These are phyloP conservation scores for Stereum hirsutum DNA, from an alignment of 1,284 basidiomycete genomes.

Conservation along the genomic window DNA sequence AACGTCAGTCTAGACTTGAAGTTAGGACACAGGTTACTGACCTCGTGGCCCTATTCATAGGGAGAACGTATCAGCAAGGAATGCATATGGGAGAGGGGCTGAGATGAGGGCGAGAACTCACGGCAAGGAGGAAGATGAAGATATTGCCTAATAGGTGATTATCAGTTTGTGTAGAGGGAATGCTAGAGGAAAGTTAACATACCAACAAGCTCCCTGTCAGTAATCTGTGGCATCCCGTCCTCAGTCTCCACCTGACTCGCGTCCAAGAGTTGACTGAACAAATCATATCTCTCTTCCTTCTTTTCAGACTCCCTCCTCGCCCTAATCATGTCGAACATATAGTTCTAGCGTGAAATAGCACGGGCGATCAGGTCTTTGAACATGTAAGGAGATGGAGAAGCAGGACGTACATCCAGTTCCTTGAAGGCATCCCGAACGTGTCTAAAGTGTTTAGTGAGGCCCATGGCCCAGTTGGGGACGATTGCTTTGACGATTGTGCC, in stretches of 20 bases:
- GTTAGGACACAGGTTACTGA: conserved; percentile 13
- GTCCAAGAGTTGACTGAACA: conserved; percentile 45
- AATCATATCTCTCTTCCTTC: conserved; percentile 37
- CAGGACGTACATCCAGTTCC: conserved; percentile 34
- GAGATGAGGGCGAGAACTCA: too few relatives aligned
- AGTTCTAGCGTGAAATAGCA: conserved; percentile 23
- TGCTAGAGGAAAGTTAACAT: conserved; percentile 2
- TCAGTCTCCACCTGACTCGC: conserved; percentile 32
- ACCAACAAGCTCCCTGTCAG: conserved; percentile 43
- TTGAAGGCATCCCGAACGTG: conserved; percentile 30
- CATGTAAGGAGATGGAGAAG: not conserved
- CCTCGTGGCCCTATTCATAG: too few relatives aligned
- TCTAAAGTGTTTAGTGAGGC: conserved; percentile 27
- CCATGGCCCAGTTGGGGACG: conserved; percentile 35
- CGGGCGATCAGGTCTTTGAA: not conserved
- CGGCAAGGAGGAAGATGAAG: conserved; percentile 49
- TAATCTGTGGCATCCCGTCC: conserved; percentile 26
- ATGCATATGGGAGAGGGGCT: too few relatives aligned
- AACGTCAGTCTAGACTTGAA: conserved; percentile 17
- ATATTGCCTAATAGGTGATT: conserved; percentile 31
- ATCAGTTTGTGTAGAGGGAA: not conserved
- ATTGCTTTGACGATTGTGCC: conserved; percentile 22
- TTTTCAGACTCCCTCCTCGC: conserved; percentile 27
- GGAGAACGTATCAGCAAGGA: too few relatives aligned
- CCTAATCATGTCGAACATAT: conserved; percentile 49